Percentiles rank a stretch among this genome's conserved stretches.
phyloP scores from a whole-genome alignment of 179 eudicot genomes.

The Corrigiola litoralis region DNA sequence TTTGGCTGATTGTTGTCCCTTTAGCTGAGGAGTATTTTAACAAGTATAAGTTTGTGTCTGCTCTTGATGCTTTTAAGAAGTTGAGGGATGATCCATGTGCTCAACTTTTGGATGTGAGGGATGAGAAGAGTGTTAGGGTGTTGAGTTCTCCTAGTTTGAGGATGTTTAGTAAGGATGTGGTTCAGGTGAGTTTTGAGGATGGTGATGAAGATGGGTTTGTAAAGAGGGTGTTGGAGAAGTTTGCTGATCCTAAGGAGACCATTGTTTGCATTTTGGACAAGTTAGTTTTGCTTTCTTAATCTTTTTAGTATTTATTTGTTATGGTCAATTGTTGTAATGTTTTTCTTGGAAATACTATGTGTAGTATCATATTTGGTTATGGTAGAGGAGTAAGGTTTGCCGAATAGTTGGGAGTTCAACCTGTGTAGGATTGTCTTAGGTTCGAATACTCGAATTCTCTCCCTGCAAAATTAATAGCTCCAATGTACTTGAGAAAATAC shows the following conservation, averaged over 20 bases:
- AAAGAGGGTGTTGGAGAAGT: constrained; percentile 41
- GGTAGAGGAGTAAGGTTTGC: not conserved
- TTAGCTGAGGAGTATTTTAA: constrained; percentile 49
- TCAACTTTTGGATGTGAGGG: constrained; percentile 84
- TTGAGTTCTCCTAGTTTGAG: constrained; percentile 75
- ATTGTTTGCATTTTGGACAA: constrained; percentile 72
- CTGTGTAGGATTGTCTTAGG: too few species aligned
- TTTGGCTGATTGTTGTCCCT: constrained; percentile 75
- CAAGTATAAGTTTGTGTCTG: constrained; percentile 60
- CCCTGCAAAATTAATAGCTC: too few species aligned
- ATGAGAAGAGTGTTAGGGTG: constrained; percentile 45
- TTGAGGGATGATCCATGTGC: constrained; percentile 56
- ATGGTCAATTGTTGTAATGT: not conserved
- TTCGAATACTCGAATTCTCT: too few species aligned
- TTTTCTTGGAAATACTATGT: not conserved
- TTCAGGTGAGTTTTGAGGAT: constrained; percentile 52
- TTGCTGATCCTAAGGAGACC: constrained; percentile 53
- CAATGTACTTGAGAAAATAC: too few species aligned
- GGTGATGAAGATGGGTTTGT: constrained; percentile 73
- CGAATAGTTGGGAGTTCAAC: not conserved
- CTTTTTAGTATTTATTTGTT: not conserved
- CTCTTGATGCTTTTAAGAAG: constrained; percentile 67
- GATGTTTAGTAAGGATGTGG: constrained; percentile 48
- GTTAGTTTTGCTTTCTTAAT: constrained; percentile 43
- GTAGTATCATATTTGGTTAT: not conserved